Percentiles rank a stretch among this genome's conserved stretches.
Evolutionary conservation across 345 rosid species (phyloP).

Genomic region (Cochlearia excelsa): DNA sequence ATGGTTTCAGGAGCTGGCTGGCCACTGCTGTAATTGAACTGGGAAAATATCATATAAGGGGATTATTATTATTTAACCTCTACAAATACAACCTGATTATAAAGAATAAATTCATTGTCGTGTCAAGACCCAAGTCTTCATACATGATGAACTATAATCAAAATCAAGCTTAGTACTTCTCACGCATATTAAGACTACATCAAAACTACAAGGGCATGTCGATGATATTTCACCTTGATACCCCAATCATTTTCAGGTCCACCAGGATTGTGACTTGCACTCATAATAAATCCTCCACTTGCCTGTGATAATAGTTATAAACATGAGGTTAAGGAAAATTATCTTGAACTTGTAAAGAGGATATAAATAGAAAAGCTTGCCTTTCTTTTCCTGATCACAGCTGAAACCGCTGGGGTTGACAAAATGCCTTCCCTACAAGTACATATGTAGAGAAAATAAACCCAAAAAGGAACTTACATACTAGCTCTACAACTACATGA

Average conservation of each 20-base stretch:
- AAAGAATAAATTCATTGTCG: neutral
- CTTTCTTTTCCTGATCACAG: conserved; percentile 82
- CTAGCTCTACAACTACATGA: neutral
- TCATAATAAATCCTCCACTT: conserved; percentile 94
- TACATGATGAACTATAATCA: conserved; percentile 2
- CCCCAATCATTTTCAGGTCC: conserved; percentile 97
- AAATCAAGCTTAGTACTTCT: neutral
- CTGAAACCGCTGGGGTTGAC: conserved; percentile 92
- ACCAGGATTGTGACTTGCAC: conserved; percentile 97
- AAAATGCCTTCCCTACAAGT: conserved; percentile 72
- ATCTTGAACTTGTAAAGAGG: conserved; percentile 9
- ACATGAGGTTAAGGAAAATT: neutral
- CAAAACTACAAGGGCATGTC: conserved; percentile 7
- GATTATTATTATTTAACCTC: conserved; percentile 5
- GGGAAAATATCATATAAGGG: conserved; percentile 22
- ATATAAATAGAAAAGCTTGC: conserved; percentile 33
- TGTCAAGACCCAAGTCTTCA: conserved; percentile 18
- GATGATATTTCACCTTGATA: conserved; percentile 62
- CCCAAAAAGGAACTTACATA: conserved; percentile 2
- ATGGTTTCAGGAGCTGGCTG: conserved; percentile 94
- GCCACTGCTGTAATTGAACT: conserved; percentile 94
- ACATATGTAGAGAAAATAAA: neutral
- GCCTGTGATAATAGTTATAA: conserved; percentile 47
- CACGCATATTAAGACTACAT: conserved; percentile 6
- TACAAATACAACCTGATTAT: neutral